These are phyloP conservation scores for Clohesyomyces aquaticus DNA, from an alignment of 495 filamentous ascomycete genomes.

Conservation along the genomic window DNA sequence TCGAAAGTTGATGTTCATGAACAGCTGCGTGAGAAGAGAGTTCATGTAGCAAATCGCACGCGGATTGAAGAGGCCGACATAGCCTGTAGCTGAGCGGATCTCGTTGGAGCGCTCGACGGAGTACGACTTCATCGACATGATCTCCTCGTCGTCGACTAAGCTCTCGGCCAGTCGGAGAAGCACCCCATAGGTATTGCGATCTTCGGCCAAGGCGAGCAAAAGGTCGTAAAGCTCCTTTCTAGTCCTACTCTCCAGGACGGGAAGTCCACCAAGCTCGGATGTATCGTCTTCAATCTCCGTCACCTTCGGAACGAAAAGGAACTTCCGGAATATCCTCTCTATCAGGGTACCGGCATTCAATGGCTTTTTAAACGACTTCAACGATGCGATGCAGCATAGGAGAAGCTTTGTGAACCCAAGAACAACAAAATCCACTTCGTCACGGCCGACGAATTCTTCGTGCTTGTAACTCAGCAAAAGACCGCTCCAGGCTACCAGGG, in stretches of 20 bases:
- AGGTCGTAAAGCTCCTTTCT: constrained; percentile 68
- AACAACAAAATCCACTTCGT: constrained; percentile 54
- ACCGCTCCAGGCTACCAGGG: constrained; percentile 36
- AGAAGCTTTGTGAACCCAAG: constrained; percentile 54
- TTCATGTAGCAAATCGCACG: constrained; percentile 98
- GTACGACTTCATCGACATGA: constrained; percentile 45
- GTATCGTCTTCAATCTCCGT: constrained; percentile 18
- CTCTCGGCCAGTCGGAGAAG: constrained; percentile 56
- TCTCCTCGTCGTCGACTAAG: constrained; percentile 52
- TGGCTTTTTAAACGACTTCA: constrained; percentile 43
- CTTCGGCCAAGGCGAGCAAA: constrained; percentile 61
- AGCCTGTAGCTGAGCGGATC: constrained; percentile 74
- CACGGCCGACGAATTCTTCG: constrained; percentile 56
- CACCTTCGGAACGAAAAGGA: constrained; percentile 69
- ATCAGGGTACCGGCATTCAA: constrained; percentile 49
- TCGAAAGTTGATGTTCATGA: constrained; percentile 91
- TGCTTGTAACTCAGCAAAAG: constrained; percentile 53
- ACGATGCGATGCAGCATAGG: constrained; percentile 40
- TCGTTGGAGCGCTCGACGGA: constrained; percentile 66
- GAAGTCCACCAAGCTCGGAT: constrained; percentile 37
- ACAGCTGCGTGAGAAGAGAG: constrained; percentile 92
- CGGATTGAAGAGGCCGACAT: constrained; percentile 83
- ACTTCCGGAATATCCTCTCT: constrained; percentile 64
- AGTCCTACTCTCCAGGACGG: constrained; percentile 59
- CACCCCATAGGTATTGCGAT: constrained; percentile 47